phyloP scores from a whole-genome alignment of 192 early-diverging fungal genomes.

The Rhizophagus sp. region DNA sequence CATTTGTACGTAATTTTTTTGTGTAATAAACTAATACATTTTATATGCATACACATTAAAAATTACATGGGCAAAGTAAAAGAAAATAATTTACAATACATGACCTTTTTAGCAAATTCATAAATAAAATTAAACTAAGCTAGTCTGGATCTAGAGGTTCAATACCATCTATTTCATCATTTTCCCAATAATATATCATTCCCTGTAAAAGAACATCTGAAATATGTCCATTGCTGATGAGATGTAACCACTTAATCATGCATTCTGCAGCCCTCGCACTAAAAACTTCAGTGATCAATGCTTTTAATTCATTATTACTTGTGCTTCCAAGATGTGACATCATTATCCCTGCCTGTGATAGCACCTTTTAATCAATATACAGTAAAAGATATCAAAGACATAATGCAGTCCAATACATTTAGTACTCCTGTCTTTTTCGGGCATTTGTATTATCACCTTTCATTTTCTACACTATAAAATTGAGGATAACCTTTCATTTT shows the following conservation, averaged over 20 bases:
- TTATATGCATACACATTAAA: too few species aligned
- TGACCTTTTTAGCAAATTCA: too few species aligned
- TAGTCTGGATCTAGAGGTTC: background rate
- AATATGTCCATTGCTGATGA: background rate
- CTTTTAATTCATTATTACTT: background rate
- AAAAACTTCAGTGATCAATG: background rate
- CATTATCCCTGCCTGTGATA: background rate
- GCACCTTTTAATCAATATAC: background rate
- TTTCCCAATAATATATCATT: background rate
- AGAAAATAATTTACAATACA: too few species aligned
- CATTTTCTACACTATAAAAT: background rate
- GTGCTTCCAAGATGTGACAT: background rate
- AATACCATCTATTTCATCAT: background rate
- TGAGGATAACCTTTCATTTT: background rate
- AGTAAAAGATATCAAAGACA: background rate
- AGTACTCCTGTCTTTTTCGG: background rate
- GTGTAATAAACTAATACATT: too few species aligned
- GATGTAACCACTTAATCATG: background rate
- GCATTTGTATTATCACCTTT: background rate
- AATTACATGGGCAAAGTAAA: too few species aligned
- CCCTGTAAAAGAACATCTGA: background rate
- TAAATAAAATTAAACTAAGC: background rate
- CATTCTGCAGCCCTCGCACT: background rate
- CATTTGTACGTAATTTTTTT: too few species aligned
- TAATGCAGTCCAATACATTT: background rate